Evolutionary conservation across 1,284 basidiomycete species (phyloP).

Genomic region (Ceratobasidium sp.): DNA sequence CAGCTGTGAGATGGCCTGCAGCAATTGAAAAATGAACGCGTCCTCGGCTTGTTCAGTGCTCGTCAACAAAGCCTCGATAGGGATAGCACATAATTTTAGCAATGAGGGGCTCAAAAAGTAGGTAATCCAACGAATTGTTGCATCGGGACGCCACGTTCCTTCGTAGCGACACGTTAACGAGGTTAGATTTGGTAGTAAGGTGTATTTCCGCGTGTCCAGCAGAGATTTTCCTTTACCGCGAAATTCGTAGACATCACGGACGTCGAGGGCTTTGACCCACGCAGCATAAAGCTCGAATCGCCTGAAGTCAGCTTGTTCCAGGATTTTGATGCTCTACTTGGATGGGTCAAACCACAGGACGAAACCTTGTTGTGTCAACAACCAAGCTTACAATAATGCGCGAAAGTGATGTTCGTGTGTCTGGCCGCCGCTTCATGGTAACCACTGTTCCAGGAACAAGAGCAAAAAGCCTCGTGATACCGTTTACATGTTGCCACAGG

Average conservation of each 20-base stretch:
- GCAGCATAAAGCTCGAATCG: slow-evolving; percentile 21
- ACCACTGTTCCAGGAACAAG: slow-evolving; percentile 5
- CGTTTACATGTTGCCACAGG: slow-evolving; percentile 7
- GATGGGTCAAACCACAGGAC: not conserved
- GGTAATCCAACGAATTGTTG: not conserved
- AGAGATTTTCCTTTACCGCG: not conserved
- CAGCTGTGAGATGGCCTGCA: not conserved
- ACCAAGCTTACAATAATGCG: not conserved
- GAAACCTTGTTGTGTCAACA: not conserved
- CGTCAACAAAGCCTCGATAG: not conserved
- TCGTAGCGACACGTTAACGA: slow-evolving; percentile 7
- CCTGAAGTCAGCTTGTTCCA: not conserved
- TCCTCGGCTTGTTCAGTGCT: not conserved
- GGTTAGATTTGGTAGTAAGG: slow-evolving; percentile 13
- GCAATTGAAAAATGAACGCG: not conserved
- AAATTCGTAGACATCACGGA: slow-evolving; percentile 17
- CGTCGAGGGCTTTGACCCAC: slow-evolving; percentile 12
- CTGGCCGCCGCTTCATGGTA: not conserved
- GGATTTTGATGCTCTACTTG: slow-evolving; percentile 10
- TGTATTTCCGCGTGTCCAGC: not conserved
- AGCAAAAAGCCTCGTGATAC: slow-evolving; percentile 10
- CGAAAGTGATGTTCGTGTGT: not conserved
- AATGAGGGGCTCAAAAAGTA: slow-evolving; percentile 7
- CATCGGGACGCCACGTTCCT: not conserved
- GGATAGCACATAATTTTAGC: not conserved